Base-by-base conservation (phyloP, 352 stramenopile species). In the Nothophytophthora sp. region DNA sequence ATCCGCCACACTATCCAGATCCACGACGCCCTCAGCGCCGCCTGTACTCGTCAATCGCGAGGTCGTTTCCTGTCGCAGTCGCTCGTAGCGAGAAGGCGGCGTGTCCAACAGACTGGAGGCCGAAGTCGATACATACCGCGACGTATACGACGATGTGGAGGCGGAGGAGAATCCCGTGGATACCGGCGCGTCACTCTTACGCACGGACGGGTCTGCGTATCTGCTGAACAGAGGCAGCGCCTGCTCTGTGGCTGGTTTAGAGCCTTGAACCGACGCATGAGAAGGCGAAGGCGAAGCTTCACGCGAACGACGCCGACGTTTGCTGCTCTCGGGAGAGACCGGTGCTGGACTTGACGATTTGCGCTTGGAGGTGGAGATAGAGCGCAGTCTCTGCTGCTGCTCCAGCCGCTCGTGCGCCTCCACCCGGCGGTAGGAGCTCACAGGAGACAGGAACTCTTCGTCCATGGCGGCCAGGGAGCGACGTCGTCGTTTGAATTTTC, bases 11-110 rank as follows among this genome's bases (percentile, higher is more conserved):
- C 55, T 38, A 11, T 65, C 53, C 23, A 88, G 50, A 40, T 88
- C 71, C n/a, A 87, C 66, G 15, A 81, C 61, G 2, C 49, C 69
- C 22, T 79, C 63, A 4, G 63, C 60, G 19, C 29, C 49, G 20
- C 42, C 36, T 38, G 16, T 35, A 30, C n/a, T 50, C 15, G 38
- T 47, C 47, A 48, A 13, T 22, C 38, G 12, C 3, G 38, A 12
- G 4, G 38, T n/a, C 4, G 24, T 36, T 22, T 54, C 2, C 3
- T 29, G 23, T 6, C 30, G 37, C 30, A 18, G 13, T 42, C 29
- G 44, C 15, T n/a, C 28, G 12, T 43, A 38, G 32, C 19, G 28
- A 40, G 36, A 50, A 24, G 46, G 48, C 2, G 35, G 47, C 23
- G 49, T 61, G 27, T 57, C 38, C 19, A 63, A 32, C 16, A 58